Conservation (phyloP, 768 basidiomycete genomes). For the Rhodotorula paludigena region DNA sequence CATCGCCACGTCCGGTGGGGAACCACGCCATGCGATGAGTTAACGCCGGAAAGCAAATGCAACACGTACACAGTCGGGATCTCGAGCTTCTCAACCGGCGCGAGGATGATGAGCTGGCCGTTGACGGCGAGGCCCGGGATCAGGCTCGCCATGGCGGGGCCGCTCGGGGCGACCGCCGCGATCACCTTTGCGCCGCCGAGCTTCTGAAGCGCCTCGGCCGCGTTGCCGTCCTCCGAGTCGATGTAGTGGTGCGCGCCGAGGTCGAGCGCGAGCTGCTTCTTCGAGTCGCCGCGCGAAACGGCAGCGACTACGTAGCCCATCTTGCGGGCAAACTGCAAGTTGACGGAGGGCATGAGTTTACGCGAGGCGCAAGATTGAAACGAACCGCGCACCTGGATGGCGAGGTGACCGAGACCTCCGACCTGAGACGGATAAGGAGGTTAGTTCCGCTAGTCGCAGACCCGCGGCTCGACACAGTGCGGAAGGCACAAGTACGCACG, state of each 20-base stretch:
- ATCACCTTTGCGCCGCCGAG: slow-evolving; percentile 51
- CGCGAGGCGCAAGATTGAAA: not conserved
- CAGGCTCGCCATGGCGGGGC: slow-evolving; percentile 23
- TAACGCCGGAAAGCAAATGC: not conserved
- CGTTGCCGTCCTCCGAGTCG: slow-evolving; percentile 44
- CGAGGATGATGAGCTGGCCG: slow-evolving; percentile 37
- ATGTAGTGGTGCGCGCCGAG: slow-evolving; percentile 51
- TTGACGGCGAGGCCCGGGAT: slow-evolving; percentile 29
- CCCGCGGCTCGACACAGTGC: slow-evolving; percentile 4
- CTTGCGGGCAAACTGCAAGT: slow-evolving; percentile 46
- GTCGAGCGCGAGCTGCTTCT: slow-evolving; percentile 46
- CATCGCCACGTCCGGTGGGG: too few relatives aligned
- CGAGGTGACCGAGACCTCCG: slow-evolving; percentile 47
- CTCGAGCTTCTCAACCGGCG: slow-evolving; percentile 15
- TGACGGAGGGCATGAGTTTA: not conserved
- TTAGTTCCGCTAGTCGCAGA: not conserved
- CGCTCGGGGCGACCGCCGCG: slow-evolving; percentile 31
- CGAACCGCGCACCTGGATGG: slow-evolving; percentile 27
- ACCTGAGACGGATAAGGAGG: not conserved
- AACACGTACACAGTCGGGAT: slow-evolving; percentile 17
- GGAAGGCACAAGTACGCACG: slow-evolving; percentile 36
- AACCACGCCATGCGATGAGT: too few relatives aligned
- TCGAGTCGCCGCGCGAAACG: slow-evolving; percentile 45
- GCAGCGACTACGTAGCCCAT: slow-evolving; percentile 50
- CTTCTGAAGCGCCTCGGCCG: slow-evolving; percentile 46